Evolutionary conservation across 805 yeast genomes (phyloP), one percentile per base, ranked within the genome.

Genomic region (Clavispora asparagi): DNA sequence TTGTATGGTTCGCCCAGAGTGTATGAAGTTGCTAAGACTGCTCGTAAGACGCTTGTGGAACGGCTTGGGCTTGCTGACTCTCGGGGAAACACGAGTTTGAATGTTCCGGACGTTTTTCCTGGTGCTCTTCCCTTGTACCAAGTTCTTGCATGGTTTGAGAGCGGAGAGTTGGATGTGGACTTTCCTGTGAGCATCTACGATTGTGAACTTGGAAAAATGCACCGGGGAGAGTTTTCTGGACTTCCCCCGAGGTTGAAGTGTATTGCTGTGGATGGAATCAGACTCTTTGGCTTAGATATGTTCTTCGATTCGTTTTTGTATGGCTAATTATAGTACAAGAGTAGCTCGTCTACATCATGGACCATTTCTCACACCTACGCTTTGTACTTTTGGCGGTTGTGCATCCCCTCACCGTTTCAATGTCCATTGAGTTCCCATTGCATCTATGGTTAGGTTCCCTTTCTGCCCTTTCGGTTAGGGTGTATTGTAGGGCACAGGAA

Each of bases 51-150:
- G 1, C 44, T 67, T 8, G 41, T 35, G 14, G 25, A 10, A 6
- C 37, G 23, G 2, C 25, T 33, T 8, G 37, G 37, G 7, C 37
- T 33, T 9, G 37, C 37, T 16, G 37, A 42, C 7, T 36, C 50
- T 36, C 54, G 57, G 33, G 50, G 53, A 0, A 44, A 59, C 4
- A 37, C 35, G 6, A 29, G 17, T 11, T 39, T 40, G 40, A 44
- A 39, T 28, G 33, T 74, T 11, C 78, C 84, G 1, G 53, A 56
- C 10, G 77, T 79, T 3, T 55, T 73, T 2, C 82, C 84, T 0
- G 85, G 85, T 0, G 49, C 76, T 3, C 53, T 76, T 10, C 81
- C 84, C 1, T 41, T 78, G 28, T 56, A 63, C 63, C 82, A 78
- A 52, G 49, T 79, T 13, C 43, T 60, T n/a, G 63, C 64, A 14